A percentile compares a stretch with the other conserved stretches of the same genome.
phyloP scores from a whole-genome alignment of 2,329 filamentous ascomycete genomes.

The Fusarium tuaranense region DNA sequence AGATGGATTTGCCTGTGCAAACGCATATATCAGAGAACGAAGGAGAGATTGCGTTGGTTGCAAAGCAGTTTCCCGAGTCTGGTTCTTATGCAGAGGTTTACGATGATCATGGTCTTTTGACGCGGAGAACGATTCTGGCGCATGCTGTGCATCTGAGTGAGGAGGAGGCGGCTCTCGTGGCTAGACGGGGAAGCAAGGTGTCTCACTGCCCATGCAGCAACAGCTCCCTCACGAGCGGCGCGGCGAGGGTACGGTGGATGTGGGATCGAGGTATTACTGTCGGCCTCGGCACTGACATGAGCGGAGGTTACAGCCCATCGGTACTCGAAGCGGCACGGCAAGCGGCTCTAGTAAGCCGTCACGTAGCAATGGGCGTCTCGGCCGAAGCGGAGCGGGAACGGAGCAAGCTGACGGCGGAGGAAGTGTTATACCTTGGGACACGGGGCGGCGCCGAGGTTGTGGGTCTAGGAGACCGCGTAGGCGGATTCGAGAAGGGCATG shows the following conservation, averaged over 20 bases:
- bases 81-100: slow-evolving; percentile 82
- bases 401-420: slow-evolving; percentile 82
- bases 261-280: slow-evolving; percentile 81
- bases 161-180: slow-evolving; percentile 75
- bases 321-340: slow-evolving; percentile 87
- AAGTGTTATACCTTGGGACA: slow-evolving; percentile 88
- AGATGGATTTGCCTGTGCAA: slow-evolving; percentile 78
- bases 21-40: slow-evolving; percentile 92
- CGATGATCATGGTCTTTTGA: slow-evolving; percentile 77
- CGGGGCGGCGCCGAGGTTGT: slow-evolving; percentile 87
- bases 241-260: slow-evolving; percentile 79
- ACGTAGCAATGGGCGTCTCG: slow-evolving; percentile 68
- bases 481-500: slow-evolving; percentile 87
- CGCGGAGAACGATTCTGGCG: slow-evolving; percentile 80
- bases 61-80: slow-evolving; percentile 73
- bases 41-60: slow-evolving; percentile 78
- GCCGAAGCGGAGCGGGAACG: slow-evolving; percentile 53
- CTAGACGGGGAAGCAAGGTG: slow-evolving; percentile 71
- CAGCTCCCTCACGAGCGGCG: slow-evolving; percentile 82
- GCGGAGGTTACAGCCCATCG: slow-evolving; percentile 85
- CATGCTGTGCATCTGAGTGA: slow-evolving; percentile 83
- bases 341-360: slow-evolving; percentile 81
- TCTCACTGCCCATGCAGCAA: slow-evolving; percentile 92
- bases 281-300: slow-evolving; percentile 91
- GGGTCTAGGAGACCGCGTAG: slow-evolving; percentile 77